phyloP scores from a whole-genome alignment of 1,139 yeast genomes.

The Saccharomyces hybrid region DNA sequence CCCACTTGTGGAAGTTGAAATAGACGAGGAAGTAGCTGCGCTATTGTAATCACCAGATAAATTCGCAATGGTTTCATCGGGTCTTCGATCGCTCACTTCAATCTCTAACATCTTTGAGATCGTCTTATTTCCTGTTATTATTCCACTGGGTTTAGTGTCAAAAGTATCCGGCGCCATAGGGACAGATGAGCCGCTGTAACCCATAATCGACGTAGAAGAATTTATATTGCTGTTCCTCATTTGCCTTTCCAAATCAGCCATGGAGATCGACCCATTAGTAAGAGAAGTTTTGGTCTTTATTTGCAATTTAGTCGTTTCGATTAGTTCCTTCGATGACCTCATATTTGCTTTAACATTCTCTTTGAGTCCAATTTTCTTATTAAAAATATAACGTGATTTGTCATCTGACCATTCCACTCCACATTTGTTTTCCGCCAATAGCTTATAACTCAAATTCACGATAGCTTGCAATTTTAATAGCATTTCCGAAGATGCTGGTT shows the following conservation, averaged over 20 bases:
- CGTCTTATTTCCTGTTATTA: not conserved
- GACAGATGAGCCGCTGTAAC: slow-evolving; percentile 30
- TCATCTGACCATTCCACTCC: slow-evolving; percentile 30
- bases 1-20: not conserved
- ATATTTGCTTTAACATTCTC: not conserved
- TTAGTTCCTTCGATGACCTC: slow-evolving; percentile 2
- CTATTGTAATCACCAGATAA: not conserved
- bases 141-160: slow-evolving; percentile 20
- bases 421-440: slow-evolving; percentile 30
- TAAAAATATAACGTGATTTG: slow-evolving; percentile 14
- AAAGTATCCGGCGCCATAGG: slow-evolving; percentile 26
- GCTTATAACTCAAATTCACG: slow-evolving; percentile 31
- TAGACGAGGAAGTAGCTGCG: not conserved
- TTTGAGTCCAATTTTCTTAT: slow-evolving; percentile 1
- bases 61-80: not conserved
- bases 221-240: not conserved
- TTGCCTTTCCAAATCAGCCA: not conserved
- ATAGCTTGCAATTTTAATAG: slow-evolving; percentile 34
- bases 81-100: not conserved
- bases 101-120: not conserved
- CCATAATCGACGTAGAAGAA: slow-evolving; percentile 9
- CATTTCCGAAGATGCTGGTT: slow-evolving; percentile 30
- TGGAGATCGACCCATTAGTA: not conserved
- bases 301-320: slow-evolving; percentile 4
- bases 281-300: slow-evolving; percentile 1